These are phyloP conservation scores for Ogataea henricii DNA, from an alignment of 805 yeast genomes.

Conservation along the genomic window DNA sequence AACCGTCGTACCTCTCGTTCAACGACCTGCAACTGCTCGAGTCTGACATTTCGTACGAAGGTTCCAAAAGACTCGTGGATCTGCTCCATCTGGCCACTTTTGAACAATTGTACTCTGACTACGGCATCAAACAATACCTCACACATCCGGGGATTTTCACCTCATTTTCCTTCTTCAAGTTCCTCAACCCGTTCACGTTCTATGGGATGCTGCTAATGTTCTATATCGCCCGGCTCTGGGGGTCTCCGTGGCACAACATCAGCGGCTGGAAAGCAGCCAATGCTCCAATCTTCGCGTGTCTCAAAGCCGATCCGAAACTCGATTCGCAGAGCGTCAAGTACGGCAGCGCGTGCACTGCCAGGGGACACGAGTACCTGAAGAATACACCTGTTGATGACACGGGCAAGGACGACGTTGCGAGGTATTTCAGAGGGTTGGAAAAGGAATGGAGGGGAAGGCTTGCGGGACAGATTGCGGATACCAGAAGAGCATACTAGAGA, in stretches of 20 bases:
- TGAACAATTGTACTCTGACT: slow-evolving; percentile 43
- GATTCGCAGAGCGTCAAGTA: slow-evolving; percentile 52
- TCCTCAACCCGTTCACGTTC: slow-evolving; percentile 74
- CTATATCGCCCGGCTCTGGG: slow-evolving; percentile 76
- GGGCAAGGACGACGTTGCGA: slow-evolving; percentile 67
- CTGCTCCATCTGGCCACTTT: slow-evolving; percentile 76
- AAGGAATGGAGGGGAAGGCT: slow-evolving; percentile 75
- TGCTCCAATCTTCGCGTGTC: slow-evolving; percentile 73
- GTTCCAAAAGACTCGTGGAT: slow-evolving; percentile 86
- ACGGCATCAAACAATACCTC: slow-evolving; percentile 70
- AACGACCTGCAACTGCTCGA: slow-evolving; percentile 72
- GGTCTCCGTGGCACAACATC: slow-evolving; percentile 88
- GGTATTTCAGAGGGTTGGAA: slow-evolving; percentile 58
- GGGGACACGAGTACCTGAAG: slow-evolving; percentile 67
- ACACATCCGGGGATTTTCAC: slow-evolving; percentile 95
- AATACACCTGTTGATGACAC: slow-evolving; percentile 57
- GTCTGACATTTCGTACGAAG: slow-evolving; percentile 78
- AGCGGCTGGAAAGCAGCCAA: slow-evolving; percentile 88
- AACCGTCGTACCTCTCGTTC: slow-evolving; percentile 69
- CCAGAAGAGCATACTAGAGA: slow-evolving; percentile 26
- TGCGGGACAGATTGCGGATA: slow-evolving; percentile 61
- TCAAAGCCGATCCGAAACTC: slow-evolving; percentile 48
- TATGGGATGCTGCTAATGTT: slow-evolving; percentile 85
- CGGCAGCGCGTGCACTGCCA: slow-evolving; percentile 70
- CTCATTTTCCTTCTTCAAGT: slow-evolving; percentile 75